Evolutionary conservation across 805 yeast genomes (phyloP).

Genomic region (Sugiyamaella marilandica): DNA sequence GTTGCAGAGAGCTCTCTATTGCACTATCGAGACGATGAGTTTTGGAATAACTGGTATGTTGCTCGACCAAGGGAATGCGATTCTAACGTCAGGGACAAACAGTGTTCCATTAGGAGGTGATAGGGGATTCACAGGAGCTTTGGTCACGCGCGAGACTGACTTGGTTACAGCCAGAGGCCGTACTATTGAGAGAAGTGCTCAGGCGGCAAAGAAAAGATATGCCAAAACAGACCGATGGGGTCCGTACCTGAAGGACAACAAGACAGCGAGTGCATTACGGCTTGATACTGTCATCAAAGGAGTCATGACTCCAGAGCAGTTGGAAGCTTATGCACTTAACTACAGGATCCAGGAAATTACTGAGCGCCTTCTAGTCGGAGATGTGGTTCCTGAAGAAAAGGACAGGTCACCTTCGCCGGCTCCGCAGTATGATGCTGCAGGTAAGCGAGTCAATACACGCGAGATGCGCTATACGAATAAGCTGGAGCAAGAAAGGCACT

Average conservation of each 20-base stretch:
- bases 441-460: constrained; percentile 81
- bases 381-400: constrained; percentile 43
- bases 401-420: constrained; percentile 81
- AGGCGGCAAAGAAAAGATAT: constrained; percentile 2
- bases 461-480: constrained; percentile 58
- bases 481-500: constrained; percentile 75
- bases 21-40: background rate
- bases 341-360: constrained; percentile 80
- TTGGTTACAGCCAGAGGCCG: background rate
- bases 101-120: constrained; percentile 5
- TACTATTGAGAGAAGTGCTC: background rate
- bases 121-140: constrained; percentile 1
- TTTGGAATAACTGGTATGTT: background rate
- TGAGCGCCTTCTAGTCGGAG: constrained; percentile 48
- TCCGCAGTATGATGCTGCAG: constrained; percentile 78
- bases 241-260: constrained; percentile 25
- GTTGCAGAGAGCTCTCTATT: background rate
- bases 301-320: constrained; percentile 66
- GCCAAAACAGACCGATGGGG: constrained; percentile 29
- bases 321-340: constrained; percentile 59
- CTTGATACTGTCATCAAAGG: constrained; percentile 44
- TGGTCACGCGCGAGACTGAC: background rate
- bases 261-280: constrained; percentile 24
- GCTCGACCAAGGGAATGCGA: too few relatives aligned
- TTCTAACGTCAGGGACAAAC: constrained; percentile 1